These are phyloP conservation scores for Rhizophagus clarus DNA, from an alignment of 192 early-diverging fungal species.

Conservation along the genomic window DNA sequence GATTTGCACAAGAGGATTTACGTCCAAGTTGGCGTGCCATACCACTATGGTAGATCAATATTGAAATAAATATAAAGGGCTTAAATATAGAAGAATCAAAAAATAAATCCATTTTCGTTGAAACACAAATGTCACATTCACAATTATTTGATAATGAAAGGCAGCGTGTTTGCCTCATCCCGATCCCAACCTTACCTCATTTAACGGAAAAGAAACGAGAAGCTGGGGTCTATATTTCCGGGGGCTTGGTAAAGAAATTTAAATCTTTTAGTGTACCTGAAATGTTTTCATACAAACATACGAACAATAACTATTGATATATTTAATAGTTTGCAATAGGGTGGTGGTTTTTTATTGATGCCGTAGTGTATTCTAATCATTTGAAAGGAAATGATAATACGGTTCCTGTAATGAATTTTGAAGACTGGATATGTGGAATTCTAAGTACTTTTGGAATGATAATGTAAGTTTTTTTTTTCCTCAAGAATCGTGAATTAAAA, in stretches of 20 bases:
- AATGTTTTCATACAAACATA: constrained; percentile 2
- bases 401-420: constrained; percentile 45
- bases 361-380: constrained; percentile 43
- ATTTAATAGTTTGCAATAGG: constrained; percentile 54
- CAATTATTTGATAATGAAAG: constrained; percentile 8
- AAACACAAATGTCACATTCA: constrained; percentile 2
- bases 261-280: too few relatives aligned
- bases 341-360: constrained; percentile 68
- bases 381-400: constrained; percentile 30
- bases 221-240: constrained; percentile 42
- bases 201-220: constrained; percentile 45
- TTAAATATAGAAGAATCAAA: not conserved
- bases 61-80: too few relatives aligned
- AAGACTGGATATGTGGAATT: constrained; percentile 63
- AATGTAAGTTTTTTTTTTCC: constrained; percentile 45
- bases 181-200: constrained; percentile 38
- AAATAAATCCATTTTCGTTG: not conserved
- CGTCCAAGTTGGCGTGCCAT: too few relatives aligned
- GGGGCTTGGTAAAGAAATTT: constrained; percentile 36
- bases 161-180: constrained; percentile 40
- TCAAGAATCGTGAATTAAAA: constrained; percentile 4
- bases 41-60: too few relatives aligned
- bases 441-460: constrained; percentile 60
- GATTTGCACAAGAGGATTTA: too few relatives aligned
- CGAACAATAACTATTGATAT: not conserved